Conservation (phyloP, 768 basidiomycete species). For the Grammothele lineata region DNA sequence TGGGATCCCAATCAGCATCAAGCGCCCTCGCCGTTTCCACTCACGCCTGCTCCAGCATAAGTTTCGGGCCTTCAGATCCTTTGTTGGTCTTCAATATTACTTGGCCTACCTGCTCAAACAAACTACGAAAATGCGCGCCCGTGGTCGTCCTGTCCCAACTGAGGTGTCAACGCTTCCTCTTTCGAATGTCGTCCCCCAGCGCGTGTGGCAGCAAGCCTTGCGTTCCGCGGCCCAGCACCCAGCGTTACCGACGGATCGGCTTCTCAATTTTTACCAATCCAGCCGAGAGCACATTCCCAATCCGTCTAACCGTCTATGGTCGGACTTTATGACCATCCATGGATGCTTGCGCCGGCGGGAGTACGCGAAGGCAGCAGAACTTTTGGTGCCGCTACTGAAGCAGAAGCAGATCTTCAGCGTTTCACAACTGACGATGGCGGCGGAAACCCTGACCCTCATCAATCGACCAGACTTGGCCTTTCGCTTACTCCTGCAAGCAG, state of each 20-base stretch:
- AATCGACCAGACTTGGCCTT: constrained; percentile 46
- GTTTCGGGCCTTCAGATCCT: no score
- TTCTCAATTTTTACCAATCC: constrained; percentile 37
- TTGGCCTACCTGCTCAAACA: no score
- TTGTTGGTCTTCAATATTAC: no score
- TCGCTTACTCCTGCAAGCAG: constrained; percentile 43
- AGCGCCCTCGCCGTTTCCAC: no score
- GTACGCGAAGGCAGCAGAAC: constrained; percentile 34
- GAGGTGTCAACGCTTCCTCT: no score
- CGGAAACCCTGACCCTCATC: constrained; percentile 43
- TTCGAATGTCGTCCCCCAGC: no score
- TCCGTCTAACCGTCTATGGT: constrained; percentile 39
- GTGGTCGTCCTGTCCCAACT: no score
- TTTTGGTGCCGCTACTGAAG: constrained; percentile 12
- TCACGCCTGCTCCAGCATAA: no score
- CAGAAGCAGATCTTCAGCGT: constrained; percentile 36
- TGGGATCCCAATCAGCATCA: no score
- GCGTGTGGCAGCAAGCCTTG: no score
- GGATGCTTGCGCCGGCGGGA: constrained; percentile 45
- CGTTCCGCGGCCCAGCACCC: no score
- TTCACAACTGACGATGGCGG: constrained; percentile 44
- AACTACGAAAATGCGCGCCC: no score
- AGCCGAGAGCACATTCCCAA: constrained; percentile 22
- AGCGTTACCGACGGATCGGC: constrained; percentile 24
- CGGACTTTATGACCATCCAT: constrained; percentile 52